phyloP scores from a whole-genome alignment of 1,284 basidiomycete genomes.

The Schizophyllum commune region DNA sequence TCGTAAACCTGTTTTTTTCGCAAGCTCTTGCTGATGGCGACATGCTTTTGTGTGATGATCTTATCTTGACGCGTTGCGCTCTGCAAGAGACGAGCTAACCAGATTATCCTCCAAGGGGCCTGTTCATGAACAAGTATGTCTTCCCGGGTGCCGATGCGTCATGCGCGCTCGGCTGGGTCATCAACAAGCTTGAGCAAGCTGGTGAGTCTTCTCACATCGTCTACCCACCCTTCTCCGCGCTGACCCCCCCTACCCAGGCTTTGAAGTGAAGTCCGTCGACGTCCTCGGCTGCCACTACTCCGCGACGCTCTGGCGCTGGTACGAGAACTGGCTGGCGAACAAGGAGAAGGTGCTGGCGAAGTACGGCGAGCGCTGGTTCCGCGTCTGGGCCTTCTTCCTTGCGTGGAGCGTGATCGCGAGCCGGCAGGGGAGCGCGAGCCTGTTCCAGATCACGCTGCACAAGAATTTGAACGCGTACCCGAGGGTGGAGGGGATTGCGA shows the following conservation, averaged over 20 bases:
- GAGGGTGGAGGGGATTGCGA: conserved; percentile 73
- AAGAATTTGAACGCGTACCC: conserved; percentile 97
- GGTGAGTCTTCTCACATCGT: conserved; percentile 13
- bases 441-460: conserved; percentile 95
- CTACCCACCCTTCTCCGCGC: neutral
- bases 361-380: conserved; percentile 91
- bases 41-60: no score
- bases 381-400: conserved; percentile 89
- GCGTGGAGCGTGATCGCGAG: conserved; percentile 72
- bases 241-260: conserved; percentile 46
- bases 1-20: neutral
- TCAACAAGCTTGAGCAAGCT: conserved; percentile 34
- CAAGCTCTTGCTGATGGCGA: neutral
- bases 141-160: conserved; percentile 98
- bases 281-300: conserved; percentile 97
- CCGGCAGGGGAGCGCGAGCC: conserved; percentile 56
- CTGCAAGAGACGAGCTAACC: no score
- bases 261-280: conserved; percentile 95
- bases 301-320: conserved; percentile 91
- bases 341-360: conserved; percentile 82
- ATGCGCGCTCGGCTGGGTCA: conserved; percentile 93
- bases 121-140: conserved; percentile 95
- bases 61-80: no score
- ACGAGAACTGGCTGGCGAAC: conserved; percentile 91
- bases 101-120: conserved; percentile 49